Base-by-base conservation (phyloP, 306 rosid genomes). In the Cicer judaicum region DNA sequence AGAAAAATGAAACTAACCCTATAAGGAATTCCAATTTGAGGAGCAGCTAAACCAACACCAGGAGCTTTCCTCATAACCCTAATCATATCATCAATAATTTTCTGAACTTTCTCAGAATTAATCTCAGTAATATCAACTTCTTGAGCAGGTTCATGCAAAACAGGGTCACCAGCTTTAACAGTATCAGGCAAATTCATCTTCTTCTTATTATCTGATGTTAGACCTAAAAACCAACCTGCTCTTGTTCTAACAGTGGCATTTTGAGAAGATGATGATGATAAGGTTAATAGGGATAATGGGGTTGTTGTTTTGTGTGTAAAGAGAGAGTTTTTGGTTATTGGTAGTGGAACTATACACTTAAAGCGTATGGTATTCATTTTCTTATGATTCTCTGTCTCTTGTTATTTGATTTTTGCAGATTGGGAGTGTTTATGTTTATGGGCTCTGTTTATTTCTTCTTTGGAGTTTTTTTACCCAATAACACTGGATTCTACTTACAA, bases 21-120 rank as follows among this genome's bases (percentile, higher is more conserved):
- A 16, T 86, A 82, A 6, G 98, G 90, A 40, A 93, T 60, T 84
- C 98, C 98, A 82, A 93, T 85, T 82, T 93, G 98, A 5, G 97
- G 97, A 83, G 98, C 98, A 43, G 98, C 96, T 9, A 93, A 87
- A 13, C 98, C 97, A 53, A 93, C 92, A 10, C 97, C 97, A 67
- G 97, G 96, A 81, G 97, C 91, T 8, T 83, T 82, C 62, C 97
- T 83, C 97, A 91, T 89, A 36, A 82, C 90, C 59, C 41, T n/a
- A 39, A 93, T 81, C 98, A 93, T 93, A 66, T 91, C 91, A 78
- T 91, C 96, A 57, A 93, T 83, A 41, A 91, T 91, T 68, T 89
- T 93, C 82, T 93, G 98, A 10, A 91, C 80, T 80, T 71, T 86
- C 60, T 91, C 97, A 6, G 96, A 91, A 48, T 73, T 87, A 19